These are phyloP conservation scores for Aspergillus unguis DNA, from an alignment of 2,329 filamentous ascomycete genomes.

Conservation along the genomic window DNA sequence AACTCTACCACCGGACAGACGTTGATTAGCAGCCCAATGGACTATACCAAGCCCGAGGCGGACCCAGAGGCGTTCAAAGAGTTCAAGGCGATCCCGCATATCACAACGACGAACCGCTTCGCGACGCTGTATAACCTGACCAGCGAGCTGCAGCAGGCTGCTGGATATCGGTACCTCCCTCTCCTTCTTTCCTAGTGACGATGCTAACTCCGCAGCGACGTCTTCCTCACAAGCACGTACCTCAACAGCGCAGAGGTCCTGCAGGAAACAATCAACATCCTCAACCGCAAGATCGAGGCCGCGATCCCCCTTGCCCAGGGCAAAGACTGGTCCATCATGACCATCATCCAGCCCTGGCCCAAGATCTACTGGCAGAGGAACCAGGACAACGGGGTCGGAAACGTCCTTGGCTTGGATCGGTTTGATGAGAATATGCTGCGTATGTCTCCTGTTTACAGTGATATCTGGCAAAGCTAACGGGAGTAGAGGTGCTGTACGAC, in stretches of 20 bases:
- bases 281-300: conserved; percentile 17
- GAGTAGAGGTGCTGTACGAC: conserved; percentile 22
- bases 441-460: not conserved
- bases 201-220: conserved; percentile 12
- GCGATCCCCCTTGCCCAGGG: conserved; percentile 13
- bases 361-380: conserved; percentile 33
- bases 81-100: conserved; percentile 8
- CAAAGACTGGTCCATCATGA: conserved; percentile 22
- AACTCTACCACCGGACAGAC: conserved; percentile 18
- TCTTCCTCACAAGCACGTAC: conserved; percentile 22
- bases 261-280: conserved; percentile 18
- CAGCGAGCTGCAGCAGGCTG: conserved; percentile 18
- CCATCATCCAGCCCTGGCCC: conserved; percentile 44
- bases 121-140: conserved; percentile 19
- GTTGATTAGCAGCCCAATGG: conserved; percentile 8
- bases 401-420: conserved; percentile 35
- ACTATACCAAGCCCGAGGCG: conserved; percentile 9
- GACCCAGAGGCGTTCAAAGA: not conserved
- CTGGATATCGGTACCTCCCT: conserved; percentile 16
- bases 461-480: not conserved
- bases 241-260: conserved; percentile 19
- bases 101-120: conserved; percentile 11
- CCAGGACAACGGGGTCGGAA: conserved; percentile 32
- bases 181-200: no score
- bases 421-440: conserved; percentile 25